Evolutionary conservation across 257 asterid species (phyloP), one percentile per base, ranked within the genome.

Genomic region (Solanum tacnaense): DNA sequence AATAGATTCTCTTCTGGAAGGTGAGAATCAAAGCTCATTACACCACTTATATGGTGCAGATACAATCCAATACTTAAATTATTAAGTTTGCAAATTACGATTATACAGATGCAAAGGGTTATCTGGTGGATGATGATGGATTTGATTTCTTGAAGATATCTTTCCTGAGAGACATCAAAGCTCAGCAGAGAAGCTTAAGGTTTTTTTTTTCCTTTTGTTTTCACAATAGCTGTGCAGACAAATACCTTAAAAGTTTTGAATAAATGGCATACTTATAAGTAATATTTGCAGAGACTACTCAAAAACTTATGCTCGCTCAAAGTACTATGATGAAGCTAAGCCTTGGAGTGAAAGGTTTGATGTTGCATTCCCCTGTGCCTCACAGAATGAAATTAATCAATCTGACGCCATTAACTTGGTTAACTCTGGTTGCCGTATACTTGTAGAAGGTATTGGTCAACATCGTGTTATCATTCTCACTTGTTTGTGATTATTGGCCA

Each of bases 331-430:
- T 76, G 98, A 95, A 85, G 91, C 95, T 34, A 97, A 95, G 93
- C 99, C 99, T 88, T 97, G 99, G 99, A 92, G 86, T 86, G 99
- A 97, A 94, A 97, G 97, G 88, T 97, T 94, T 89, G 99, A 97
- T 90, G 93, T 97, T 86, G 99, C 98, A 79, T 96, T 97, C 90
- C 98, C 98, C 44, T 97, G 99, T 91, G 98, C 99, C 87, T 93
- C 94, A 62, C 99, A 97, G 85, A 97, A 96, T 90, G 99, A 97
- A 94, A 92, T 97, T 58, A 97, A 97, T 87, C 98, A 96, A 88
- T 92, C 98, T 35, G 99, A 96, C 89, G 98, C 99, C 90, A 91
- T 94, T 88, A 94, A 93, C 90, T 91, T 97, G 94, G 98, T 94
- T 41, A 95, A 95, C 87, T 93, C 94, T 2, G 99, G 98, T 74